Evolutionary conservation across 495 filamentous ascomycete genomes (phyloP), one percentile per base, ranked within the genome.

Genomic region (Pseudomonodictys pantanalensis): DNA sequence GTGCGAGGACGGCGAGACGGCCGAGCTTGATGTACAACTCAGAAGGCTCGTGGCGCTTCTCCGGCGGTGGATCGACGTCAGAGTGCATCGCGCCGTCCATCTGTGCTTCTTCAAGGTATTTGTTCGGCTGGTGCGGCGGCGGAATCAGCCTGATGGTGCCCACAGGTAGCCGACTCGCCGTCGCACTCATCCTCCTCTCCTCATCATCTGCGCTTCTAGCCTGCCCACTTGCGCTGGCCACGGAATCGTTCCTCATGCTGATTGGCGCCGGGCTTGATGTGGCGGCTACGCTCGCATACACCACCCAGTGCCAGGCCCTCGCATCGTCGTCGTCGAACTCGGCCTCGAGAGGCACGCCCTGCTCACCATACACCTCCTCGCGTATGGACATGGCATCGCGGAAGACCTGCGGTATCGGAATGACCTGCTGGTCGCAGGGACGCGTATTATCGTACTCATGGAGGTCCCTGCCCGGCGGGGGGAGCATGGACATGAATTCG

Each of bases 261-360:
- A 49, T 64, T 20, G 66, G 77, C 70, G 35, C 73, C 67, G 26
- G 57, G 47, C 17, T 18, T 6, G 52, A 23, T 17, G 60, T 32
- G 4, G 46, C 6, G 56, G 75, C 72, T 41, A 81, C 75, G 20
- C 75, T 77, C 35, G 81, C 82, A 73, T 91, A 95, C 25, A 84
- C 73, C 26, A 96, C 81, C 86, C 88, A 96, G 70, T 96, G 91
- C 76, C 83, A 90, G 59, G 81, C 84, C 7, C 89, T 80, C 1
- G 74, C 18, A 70, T 97, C 92, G 70, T 96, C 90, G 2, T 72
- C 72, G 75, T 97, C 92, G 65, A 88, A 76, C 66, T 97, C 92
- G 65, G 80, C 79, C 2, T 82, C 80, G 0, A 82, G 70, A 0
- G 86, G 79, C 25, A 88, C 81, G 10, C 76, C 62, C 64, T 96